A percentile compares a stretch with the other conserved stretches of the same genome.
Conservation (phyloP, 495 filamentous ascomycete genomes). For the Evernia prunastri region DNA sequence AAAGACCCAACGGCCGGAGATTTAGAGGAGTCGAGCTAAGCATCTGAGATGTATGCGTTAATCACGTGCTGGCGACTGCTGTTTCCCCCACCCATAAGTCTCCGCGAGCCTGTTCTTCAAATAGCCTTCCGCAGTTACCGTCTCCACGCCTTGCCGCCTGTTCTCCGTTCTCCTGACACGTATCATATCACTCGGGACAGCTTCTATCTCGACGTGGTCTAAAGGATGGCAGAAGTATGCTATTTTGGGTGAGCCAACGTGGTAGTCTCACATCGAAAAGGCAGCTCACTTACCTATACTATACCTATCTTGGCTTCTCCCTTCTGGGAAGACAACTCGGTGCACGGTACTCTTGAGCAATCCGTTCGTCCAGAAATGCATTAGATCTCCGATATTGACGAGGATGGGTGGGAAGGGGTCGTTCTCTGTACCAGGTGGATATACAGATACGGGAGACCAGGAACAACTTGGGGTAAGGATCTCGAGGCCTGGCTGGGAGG, state of each 20-base stretch:
- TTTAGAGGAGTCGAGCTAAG: neutral
- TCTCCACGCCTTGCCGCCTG: conserved; percentile 46
- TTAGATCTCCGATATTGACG: conserved; percentile 86
- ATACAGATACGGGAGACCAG: conserved; percentile 45
- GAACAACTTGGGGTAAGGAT: conserved; percentile 54
- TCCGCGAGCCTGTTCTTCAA: conserved; percentile 65
- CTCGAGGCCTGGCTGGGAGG: conserved; percentile 79
- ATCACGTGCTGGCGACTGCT: conserved; percentile 1
- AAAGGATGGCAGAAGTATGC: conserved; percentile 90
- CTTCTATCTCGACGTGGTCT: conserved; percentile 58
- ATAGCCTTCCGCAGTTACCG: conserved; percentile 79
- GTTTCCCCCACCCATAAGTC: conserved; percentile 57
- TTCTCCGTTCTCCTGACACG: conserved; percentile 31
- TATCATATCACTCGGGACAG: conserved; percentile 67
- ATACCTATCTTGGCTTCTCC: conserved; percentile 64
- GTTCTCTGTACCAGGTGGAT: conserved; percentile 38
- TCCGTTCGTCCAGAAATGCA: conserved; percentile 87
- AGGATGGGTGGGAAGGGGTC: conserved; percentile 68
- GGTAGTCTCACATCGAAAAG: too few species aligned
- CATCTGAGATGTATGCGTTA: neutral
- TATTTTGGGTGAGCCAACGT: too few species aligned
- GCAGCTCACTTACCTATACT: too few species aligned
- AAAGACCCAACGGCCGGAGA: neutral
- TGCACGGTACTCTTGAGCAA: conserved; percentile 81
- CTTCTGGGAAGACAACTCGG: conserved; percentile 69